phyloP scores from a whole-genome alignment of 306 rosid genomes.

The Trifolium repens region DNA sequence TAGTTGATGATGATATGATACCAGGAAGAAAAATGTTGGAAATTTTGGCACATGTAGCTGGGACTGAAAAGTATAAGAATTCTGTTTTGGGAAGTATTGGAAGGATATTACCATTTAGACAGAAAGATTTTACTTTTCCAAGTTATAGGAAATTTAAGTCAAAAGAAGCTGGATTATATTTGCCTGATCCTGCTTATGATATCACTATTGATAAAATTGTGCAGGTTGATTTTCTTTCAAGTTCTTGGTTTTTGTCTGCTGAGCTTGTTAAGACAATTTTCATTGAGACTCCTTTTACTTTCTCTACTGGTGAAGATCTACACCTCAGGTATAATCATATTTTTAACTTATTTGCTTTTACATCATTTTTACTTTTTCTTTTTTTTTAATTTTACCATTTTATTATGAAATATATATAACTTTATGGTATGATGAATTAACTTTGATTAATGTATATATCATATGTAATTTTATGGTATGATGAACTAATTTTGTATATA shows the following conservation, averaged over 20 bases:
- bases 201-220: slow-evolving; percentile 83
- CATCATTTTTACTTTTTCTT: neutral
- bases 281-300: slow-evolving; percentile 85
- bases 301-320: slow-evolving; percentile 96
- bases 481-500: no score
- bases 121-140: slow-evolving; percentile 90
- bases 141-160: slow-evolving; percentile 91
- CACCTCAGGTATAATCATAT: slow-evolving; percentile 71
- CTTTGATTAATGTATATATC: no score
- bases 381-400: no score
- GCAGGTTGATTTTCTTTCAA: slow-evolving; percentile 96
- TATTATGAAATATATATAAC: no score
- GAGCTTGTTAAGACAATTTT: slow-evolving; percentile 83
- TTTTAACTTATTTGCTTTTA: slow-evolving; percentile 17
- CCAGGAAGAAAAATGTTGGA: slow-evolving; percentile 91
- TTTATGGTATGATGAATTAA: no score
- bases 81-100: slow-evolving; percentile 93
- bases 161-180: slow-evolving; percentile 89
- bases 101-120: slow-evolving; percentile 89
- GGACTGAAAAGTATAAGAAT: slow-evolving; percentile 80
- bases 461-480: neutral
- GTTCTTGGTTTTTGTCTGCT: slow-evolving; percentile 93
- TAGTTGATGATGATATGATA: slow-evolving; percentile 93
- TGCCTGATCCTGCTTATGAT: slow-evolving; percentile 97
- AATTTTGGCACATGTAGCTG: slow-evolving; percentile 88